Percentiles rank a stretch among this genome's conserved stretches.
Conservation (phyloP, 2,329 filamentous ascomycete species). For the Hortaea werneckii region DNA sequence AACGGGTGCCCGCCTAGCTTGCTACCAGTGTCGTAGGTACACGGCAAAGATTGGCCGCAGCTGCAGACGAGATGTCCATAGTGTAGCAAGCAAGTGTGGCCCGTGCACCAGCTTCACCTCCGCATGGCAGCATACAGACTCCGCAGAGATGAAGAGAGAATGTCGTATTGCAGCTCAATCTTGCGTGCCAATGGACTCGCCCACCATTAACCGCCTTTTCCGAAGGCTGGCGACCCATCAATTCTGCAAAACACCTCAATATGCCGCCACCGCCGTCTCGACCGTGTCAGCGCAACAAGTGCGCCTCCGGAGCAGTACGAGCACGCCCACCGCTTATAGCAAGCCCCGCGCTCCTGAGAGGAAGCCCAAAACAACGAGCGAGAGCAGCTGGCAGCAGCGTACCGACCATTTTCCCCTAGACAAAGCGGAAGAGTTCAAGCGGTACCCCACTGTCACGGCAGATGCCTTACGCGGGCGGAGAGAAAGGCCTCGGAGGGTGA, state of each 20-base stretch:
- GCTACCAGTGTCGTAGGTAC: background rate
- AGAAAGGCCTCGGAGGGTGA: slow-evolving; percentile 74
- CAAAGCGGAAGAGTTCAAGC: slow-evolving; percentile 66
- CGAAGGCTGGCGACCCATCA: slow-evolving; percentile 74
- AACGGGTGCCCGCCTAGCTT: background rate
- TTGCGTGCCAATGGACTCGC: slow-evolving; percentile 60
- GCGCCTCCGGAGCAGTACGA: slow-evolving; percentile 10
- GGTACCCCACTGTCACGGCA: slow-evolving; percentile 78
- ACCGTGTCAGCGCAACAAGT: slow-evolving; percentile 29
- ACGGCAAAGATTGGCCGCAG: background rate
- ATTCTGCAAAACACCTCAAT: slow-evolving; percentile 16
- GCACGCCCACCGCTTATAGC: slow-evolving; percentile 6
- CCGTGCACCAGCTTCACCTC: background rate
- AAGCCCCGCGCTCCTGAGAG: slow-evolving; percentile 6
- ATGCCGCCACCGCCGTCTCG: slow-evolving; percentile 45
- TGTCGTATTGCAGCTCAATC: background rate
- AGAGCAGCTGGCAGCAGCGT: slow-evolving; percentile 79
- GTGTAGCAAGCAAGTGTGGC: background rate
- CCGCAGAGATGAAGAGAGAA: background rate
- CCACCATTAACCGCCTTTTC: slow-evolving; percentile 66
- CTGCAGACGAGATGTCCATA: background rate
- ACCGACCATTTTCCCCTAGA: slow-evolving; percentile 65
- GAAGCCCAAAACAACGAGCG: slow-evolving; percentile 37
- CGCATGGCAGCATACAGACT: background rate
- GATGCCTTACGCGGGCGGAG: slow-evolving; percentile 60